Evolutionary conservation across 768 basidiomycete species (phyloP).

Genomic region (Phylloporus sp.): DNA sequence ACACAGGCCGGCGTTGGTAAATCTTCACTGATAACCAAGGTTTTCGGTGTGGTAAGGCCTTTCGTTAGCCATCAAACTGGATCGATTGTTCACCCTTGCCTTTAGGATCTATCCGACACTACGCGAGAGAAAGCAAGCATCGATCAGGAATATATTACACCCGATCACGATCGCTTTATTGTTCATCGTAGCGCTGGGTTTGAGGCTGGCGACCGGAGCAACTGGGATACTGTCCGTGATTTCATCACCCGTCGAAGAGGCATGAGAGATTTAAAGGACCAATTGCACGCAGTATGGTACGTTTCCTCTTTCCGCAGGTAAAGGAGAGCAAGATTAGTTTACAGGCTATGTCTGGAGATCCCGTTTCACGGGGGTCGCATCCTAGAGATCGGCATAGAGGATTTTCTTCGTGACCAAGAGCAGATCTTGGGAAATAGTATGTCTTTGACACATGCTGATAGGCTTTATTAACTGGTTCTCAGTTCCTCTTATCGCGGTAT

Average conservation of each 20-base stretch:
- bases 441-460: not conserved
- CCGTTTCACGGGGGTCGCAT: not conserved
- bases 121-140: not conserved
- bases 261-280: not conserved
- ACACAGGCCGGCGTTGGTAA: not conserved
- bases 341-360: not conserved
- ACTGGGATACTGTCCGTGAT: not conserved
- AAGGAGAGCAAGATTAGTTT: not conserved
- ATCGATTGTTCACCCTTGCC: not conserved
- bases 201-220: not conserved
- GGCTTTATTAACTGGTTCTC: not conserved
- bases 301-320: not conserved
- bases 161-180: not conserved
- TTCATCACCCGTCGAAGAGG: not conserved
- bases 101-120: not conserved
- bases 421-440: constrained; percentile 6
- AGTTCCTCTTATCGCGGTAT: constrained; percentile 6
- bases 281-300: not conserved
- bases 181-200: not conserved
- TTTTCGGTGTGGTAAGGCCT: not conserved
- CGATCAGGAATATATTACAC: not conserved
- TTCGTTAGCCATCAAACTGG: not conserved
- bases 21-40: not conserved
- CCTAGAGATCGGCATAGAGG: not conserved
- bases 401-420: not conserved